Conservation (phyloP, 2,329 filamentous ascomycete genomes). For the Gremmenia infestans region DNA sequence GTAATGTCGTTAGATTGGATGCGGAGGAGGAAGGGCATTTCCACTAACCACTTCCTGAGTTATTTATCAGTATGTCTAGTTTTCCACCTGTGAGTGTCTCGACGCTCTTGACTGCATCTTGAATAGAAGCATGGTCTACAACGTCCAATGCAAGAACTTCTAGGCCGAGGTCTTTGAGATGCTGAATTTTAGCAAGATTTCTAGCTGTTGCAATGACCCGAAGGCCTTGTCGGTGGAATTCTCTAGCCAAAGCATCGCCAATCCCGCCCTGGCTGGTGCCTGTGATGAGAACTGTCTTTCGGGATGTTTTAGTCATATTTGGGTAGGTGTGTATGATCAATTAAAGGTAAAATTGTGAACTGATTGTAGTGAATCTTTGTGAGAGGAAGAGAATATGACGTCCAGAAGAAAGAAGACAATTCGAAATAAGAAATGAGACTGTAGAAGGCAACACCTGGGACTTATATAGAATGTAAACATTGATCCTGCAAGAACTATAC, state of each 20-base stretch:
- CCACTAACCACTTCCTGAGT: slow-evolving; percentile 31
- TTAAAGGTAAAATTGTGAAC: too few relatives aligned
- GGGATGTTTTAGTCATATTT: neutral
- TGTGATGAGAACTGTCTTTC: slow-evolving; percentile 34
- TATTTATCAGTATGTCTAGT: slow-evolving; percentile 40
- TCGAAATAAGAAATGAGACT: too few relatives aligned
- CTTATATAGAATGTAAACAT: too few relatives aligned
- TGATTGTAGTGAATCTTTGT: too few relatives aligned
- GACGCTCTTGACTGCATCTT: slow-evolving; percentile 29
- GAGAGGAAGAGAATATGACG: too few relatives aligned
- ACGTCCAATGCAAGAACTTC: slow-evolving; percentile 35
- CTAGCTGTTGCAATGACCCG: slow-evolving; percentile 37
- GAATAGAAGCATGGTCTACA: slow-evolving; percentile 32
- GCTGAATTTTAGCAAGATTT: slow-evolving; percentile 31
- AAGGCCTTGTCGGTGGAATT: slow-evolving; percentile 33
- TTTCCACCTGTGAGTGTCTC: slow-evolving; percentile 30
- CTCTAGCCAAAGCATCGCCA: slow-evolving; percentile 35
- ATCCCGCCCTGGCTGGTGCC: slow-evolving; percentile 37
- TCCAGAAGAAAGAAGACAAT: too few relatives aligned
- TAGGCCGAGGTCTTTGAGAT: slow-evolving; percentile 23
- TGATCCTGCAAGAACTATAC: too few relatives aligned
- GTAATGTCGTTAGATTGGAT: neutral
- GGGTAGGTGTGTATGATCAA: too few relatives aligned
- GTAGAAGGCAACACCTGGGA: too few relatives aligned
- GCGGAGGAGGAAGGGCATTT: too few relatives aligned